Conservation (phyloP, 306 rosid genomes). For the Trifolium pratense region DNA sequence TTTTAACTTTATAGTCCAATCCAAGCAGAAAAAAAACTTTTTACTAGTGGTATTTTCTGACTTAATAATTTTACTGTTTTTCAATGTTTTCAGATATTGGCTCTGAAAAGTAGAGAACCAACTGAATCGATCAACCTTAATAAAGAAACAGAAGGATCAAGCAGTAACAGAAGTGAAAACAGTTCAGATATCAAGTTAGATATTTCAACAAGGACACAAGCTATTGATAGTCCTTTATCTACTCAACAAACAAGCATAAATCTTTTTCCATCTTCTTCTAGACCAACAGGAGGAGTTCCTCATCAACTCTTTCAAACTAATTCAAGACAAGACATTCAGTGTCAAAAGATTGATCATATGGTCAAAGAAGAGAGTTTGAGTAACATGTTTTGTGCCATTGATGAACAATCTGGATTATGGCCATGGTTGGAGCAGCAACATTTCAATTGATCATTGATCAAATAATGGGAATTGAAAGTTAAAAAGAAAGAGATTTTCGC, state of each 20-base stretch:
- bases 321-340: conserved; percentile 73
- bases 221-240: conserved; percentile 80
- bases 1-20: neutral
- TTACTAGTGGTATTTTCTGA: conserved; percentile 16
- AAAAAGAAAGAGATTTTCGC: conserved; percentile 19
- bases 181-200: conserved; percentile 95
- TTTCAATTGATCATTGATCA: conserved; percentile 73
- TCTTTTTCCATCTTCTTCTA: conserved; percentile 67
- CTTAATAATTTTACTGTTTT: conserved; percentile 4
- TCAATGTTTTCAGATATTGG: conserved; percentile 66
- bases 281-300: conserved; percentile 72
- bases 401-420: conserved; percentile 96
- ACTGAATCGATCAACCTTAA: conserved; percentile 94
- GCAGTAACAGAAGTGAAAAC: conserved; percentile 97
- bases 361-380: conserved; percentile 80
- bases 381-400: conserved; percentile 88
- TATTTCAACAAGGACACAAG: conserved; percentile 84
- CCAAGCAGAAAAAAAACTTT: neutral
- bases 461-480: no score
- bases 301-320: conserved; percentile 79
- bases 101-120: conserved; percentile 92
- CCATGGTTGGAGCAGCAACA: conserved; percentile 99
- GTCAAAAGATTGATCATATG: conserved; percentile 74
- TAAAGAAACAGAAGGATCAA: conserved; percentile 99
- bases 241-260: conserved; percentile 58